These are phyloP conservation scores for Favolaschia claudopus DNA, from an alignment of 768 basidiomycete species.

Conservation along the genomic window DNA sequence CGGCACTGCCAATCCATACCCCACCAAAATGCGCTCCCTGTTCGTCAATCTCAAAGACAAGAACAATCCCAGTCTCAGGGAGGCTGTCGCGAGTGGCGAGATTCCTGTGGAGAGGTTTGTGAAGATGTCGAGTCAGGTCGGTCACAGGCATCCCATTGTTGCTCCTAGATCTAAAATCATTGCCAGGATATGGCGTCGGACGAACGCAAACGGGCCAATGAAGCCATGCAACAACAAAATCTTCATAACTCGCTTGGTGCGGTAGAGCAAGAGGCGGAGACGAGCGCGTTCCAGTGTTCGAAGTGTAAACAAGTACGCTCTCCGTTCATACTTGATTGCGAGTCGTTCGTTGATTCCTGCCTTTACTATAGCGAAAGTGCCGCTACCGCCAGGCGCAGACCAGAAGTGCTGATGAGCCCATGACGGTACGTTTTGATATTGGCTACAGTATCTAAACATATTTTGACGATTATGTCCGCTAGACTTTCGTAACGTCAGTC, in stretches of 20 bases:
- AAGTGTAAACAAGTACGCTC: constrained; percentile 87
- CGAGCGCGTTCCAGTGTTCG: constrained; percentile 96
- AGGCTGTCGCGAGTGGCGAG: constrained; percentile 86
- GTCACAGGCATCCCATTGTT: constrained; percentile 27
- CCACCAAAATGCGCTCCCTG: constrained; percentile 83
- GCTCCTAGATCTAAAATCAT: neutral
- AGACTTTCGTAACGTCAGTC: constrained; percentile 89
- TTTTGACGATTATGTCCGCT: constrained; percentile 13
- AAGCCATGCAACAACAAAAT: constrained; percentile 84
- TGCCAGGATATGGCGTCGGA: constrained; percentile 94
- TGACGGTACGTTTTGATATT: constrained; percentile 73
- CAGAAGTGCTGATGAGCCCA: constrained; percentile 96
- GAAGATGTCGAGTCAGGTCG: constrained; percentile 82
- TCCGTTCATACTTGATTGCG: neutral
- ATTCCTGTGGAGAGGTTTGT: constrained; percentile 73
- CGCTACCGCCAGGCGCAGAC: constrained; percentile 97
- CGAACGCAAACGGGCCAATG: constrained; percentile 85
- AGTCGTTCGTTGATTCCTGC: neutral
- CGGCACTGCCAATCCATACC: constrained; percentile 61
- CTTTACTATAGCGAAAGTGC: constrained; percentile 67
- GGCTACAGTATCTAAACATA: neutral
- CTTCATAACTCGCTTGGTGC: constrained; percentile 92
- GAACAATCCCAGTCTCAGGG: constrained; percentile 86
- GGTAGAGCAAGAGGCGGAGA: constrained; percentile 90
- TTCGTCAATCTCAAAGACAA: constrained; percentile 97